Conservation (phyloP, 1,284 basidiomycete species). For the Salmacisia buchloeana region DNA sequence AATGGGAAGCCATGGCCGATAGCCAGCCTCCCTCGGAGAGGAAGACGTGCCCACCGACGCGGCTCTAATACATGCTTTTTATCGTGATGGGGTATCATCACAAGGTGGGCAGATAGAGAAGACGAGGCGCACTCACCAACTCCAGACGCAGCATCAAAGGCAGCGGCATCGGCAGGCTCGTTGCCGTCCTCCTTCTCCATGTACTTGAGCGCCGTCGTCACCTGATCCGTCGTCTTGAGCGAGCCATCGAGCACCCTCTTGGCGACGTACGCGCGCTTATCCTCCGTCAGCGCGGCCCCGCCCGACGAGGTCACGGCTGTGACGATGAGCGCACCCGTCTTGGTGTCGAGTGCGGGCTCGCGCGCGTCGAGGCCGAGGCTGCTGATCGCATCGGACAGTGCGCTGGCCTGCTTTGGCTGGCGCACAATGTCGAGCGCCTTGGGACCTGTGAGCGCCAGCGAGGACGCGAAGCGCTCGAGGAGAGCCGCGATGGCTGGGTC, state of each 20-base stretch:
- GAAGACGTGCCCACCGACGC: not conserved
- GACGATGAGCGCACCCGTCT: slow-evolving; percentile 68
- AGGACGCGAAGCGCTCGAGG: slow-evolving; percentile 66
- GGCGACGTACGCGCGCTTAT: slow-evolving; percentile 66
- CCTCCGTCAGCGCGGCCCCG: slow-evolving; percentile 58
- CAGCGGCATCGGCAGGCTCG: slow-evolving; percentile 62
- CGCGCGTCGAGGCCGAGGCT: slow-evolving; percentile 26
- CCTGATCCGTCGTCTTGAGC: slow-evolving; percentile 78
- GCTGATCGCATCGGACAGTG: slow-evolving; percentile 68
- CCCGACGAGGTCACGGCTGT: slow-evolving; percentile 58
- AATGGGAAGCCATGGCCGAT: slow-evolving; percentile 30
- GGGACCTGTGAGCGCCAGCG: slow-evolving; percentile 68
- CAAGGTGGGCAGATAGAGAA: not conserved
- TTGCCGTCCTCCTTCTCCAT: slow-evolving; percentile 58
- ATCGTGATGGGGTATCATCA: slow-evolving; percentile 32
- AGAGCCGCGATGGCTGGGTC: slow-evolving; percentile 56
- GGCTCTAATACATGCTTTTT: slow-evolving; percentile 47
- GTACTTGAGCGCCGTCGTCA: slow-evolving; percentile 67
- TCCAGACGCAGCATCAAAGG: slow-evolving; percentile 77
- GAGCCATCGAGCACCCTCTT: slow-evolving; percentile 65
- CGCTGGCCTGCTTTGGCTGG: slow-evolving; percentile 44
- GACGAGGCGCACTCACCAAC: slow-evolving; percentile 63
- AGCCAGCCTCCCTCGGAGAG: not conserved
- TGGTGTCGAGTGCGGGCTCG: slow-evolving; percentile 65
- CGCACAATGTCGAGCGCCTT: slow-evolving; percentile 66